These are phyloP conservation scores for Fusarium beomiforme DNA, from an alignment of 2,329 filamentous ascomycete species.

Conservation along the genomic window DNA sequence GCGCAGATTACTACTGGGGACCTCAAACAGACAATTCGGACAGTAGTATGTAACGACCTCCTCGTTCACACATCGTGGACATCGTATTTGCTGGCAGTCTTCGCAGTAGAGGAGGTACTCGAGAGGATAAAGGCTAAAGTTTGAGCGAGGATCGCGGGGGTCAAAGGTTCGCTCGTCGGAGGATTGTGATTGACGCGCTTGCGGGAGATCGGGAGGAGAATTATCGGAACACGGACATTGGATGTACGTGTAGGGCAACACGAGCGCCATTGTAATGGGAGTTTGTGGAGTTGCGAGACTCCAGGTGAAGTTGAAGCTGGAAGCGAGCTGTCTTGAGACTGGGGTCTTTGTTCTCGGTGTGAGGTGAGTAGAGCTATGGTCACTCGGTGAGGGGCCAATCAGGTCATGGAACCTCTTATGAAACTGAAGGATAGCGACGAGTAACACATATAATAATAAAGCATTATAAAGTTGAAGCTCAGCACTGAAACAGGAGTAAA, in stretches of 20 bases:
- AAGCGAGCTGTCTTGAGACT: constrained; percentile 35
- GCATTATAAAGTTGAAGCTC: too few relatives aligned
- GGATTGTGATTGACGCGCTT: constrained; percentile 43
- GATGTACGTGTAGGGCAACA: constrained; percentile 72
- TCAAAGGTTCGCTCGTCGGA: constrained; percentile 83
- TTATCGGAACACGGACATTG: constrained; percentile 72
- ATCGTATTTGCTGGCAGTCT: constrained; percentile 96
- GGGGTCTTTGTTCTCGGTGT: constrained; percentile 18
- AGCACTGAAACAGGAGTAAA: too few relatives aligned
- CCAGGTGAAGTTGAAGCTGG: constrained; percentile 6
- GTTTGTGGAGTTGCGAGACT: constrained; percentile 25
- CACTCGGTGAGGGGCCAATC: constrained; percentile 25
- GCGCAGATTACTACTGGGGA: constrained; percentile 90
- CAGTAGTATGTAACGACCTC: constrained; percentile 97
- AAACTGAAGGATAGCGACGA: neutral
- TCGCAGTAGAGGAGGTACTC: constrained; percentile 97
- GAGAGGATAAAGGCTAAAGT: constrained; percentile 91
- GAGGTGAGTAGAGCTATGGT: constrained; percentile 26
- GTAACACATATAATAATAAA: neutral
- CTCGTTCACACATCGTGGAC: constrained; percentile 88
- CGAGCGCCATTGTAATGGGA: constrained; percentile 56
- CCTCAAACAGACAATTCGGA: constrained; percentile 94
- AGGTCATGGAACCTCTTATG: neutral
- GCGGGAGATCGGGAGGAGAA: constrained; percentile 48
- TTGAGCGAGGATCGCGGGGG: constrained; percentile 83